Conservation (phyloP, 2,329 filamentous ascomycete species). For the Ophiocordyceps robertsii region DNA sequence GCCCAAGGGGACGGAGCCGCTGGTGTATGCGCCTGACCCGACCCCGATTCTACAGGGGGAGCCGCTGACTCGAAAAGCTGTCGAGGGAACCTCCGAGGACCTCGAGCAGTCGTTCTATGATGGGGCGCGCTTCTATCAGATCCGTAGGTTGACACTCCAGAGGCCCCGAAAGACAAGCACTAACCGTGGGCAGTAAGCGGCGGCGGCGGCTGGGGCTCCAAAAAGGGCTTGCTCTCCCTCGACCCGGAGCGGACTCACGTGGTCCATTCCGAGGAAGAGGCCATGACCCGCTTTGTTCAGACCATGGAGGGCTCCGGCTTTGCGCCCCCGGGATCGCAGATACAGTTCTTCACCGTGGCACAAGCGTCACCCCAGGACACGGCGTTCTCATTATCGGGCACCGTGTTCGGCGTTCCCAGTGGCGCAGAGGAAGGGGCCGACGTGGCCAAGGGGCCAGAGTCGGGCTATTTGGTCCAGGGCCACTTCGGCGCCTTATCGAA, state of each 20-base stretch:
- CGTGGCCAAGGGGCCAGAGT: background rate
- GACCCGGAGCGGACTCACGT: slow-evolving; percentile 52
- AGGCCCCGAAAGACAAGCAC: background rate
- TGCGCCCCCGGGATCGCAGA: slow-evolving; percentile 46
- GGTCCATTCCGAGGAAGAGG: slow-evolving; percentile 30
- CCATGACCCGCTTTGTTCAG: slow-evolving; percentile 39
- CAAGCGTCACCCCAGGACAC: slow-evolving; percentile 12
- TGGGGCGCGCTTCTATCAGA: slow-evolving; percentile 31
- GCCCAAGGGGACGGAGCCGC: slow-evolving; percentile 19
- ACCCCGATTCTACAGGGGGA: slow-evolving; percentile 1
- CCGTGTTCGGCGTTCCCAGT: slow-evolving; percentile 21
- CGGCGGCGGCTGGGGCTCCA: slow-evolving; percentile 73
- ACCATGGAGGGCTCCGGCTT: slow-evolving; percentile 35
- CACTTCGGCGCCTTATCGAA: slow-evolving; percentile 53
- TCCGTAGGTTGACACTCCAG: slow-evolving; percentile 11
- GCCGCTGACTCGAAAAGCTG: slow-evolving; percentile 5
- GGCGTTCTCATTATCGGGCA: slow-evolving; percentile 4
- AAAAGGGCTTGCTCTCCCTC: slow-evolving; percentile 64
- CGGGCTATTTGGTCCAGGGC: slow-evolving; percentile 2
- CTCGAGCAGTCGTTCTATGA: slow-evolving; percentile 22
- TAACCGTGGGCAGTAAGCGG: slow-evolving; percentile 46
- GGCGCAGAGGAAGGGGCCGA: slow-evolving; percentile 4
- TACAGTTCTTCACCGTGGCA: slow-evolving; percentile 49
- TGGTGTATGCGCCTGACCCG: slow-evolving; percentile 4
- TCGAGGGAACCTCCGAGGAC: slow-evolving; percentile 11